Base-by-base conservation (phyloP, 345 rosid species). In the Lagerstroemia speciosa region DNA sequence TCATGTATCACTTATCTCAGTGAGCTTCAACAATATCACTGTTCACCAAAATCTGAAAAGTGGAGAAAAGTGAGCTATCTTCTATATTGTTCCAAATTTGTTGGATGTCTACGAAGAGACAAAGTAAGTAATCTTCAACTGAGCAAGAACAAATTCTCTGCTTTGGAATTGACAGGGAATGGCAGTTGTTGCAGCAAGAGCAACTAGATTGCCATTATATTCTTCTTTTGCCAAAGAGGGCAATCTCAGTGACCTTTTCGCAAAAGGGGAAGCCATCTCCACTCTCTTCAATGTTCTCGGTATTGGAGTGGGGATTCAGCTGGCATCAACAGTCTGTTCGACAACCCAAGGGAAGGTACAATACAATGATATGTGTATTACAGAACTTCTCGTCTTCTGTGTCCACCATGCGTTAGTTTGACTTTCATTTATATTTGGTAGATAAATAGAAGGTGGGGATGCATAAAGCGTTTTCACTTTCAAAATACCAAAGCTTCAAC, bases 151-250 rank as follows among this genome's bases (percentile, higher is more conserved):
- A 41, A 67, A 24, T 53, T 19, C 58, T 15, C 31, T 69, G 7
- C 60, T 53, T 61, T 74, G 64, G 64, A 77, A 71, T 78, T 72
- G 64, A 76, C 75, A 91, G 98, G 98, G 98, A 70, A 94, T 94
- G 89, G 99, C 98, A 38, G 88, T 87, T 43, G 99, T 94, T 74
- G 99, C 97, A 8, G 97, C 99, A 65, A 81, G 99, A 73, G 98
- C 99, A 45, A 94, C 98, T 63, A 83, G 99, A 74, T 83, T 89
- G 63, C 98, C 98, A 1, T 87, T 91, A 66, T 91, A 91, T 79
- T 94, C 99, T 32, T 91, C 99, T 30, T 89, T 94, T 65, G 96
- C 99, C 64, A 94, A 89, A 83, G 98, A 94, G 81, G 98, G 99
- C 76, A 94, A 89, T 71, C 93, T 94, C n/a, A 91, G 99, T 64